phyloP scores from a whole-genome alignment of 306 rosid genomes.

The Mimosa bimucronata region DNA sequence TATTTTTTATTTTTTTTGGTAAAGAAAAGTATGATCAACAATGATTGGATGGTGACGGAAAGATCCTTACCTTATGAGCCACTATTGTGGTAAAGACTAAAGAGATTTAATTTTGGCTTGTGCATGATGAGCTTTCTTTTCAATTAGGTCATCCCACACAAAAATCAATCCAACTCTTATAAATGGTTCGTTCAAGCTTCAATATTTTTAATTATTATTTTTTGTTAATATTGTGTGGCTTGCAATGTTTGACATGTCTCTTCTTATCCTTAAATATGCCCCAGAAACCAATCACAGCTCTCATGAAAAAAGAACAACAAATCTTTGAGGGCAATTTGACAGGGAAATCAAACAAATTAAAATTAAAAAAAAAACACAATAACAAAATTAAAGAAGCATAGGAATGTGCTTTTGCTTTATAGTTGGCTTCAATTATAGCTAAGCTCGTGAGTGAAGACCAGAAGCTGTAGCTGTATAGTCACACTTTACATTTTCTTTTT shows the following conservation, averaged over 20 bases:
- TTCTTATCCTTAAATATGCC: slow-evolving; percentile 43
- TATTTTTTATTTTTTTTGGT: neutral
- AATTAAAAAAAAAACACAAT: neutral
- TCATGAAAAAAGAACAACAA: slow-evolving; percentile 6
- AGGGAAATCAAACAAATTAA: neutral
- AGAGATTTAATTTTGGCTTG: slow-evolving; percentile 8
- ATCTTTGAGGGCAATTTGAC: slow-evolving; percentile 23
- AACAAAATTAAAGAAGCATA: neutral
- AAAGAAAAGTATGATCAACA: neutral
- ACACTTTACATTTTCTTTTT: neutral
- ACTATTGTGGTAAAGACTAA: slow-evolving; percentile 2
- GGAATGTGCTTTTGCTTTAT: neutral
- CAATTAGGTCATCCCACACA: slow-evolving; percentile 49
- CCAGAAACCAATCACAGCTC: neutral
- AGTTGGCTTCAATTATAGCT: slow-evolving; percentile 43
- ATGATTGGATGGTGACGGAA: slow-evolving; percentile 33
- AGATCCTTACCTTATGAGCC: slow-evolving; percentile 34
- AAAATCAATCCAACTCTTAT: neutral
- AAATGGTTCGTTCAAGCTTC: slow-evolving; percentile 21
- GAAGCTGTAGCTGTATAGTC: neutral
- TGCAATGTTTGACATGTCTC: slow-evolving; percentile 27
- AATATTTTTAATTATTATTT: neutral
- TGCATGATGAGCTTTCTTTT: slow-evolving; percentile 34
- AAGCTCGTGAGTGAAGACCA: slow-evolving; percentile 4
- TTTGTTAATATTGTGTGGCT: slow-evolving; percentile 33